phyloP scores from a whole-genome alignment of 805 yeast species.

The Tetrapisispora pingtungensis region DNA sequence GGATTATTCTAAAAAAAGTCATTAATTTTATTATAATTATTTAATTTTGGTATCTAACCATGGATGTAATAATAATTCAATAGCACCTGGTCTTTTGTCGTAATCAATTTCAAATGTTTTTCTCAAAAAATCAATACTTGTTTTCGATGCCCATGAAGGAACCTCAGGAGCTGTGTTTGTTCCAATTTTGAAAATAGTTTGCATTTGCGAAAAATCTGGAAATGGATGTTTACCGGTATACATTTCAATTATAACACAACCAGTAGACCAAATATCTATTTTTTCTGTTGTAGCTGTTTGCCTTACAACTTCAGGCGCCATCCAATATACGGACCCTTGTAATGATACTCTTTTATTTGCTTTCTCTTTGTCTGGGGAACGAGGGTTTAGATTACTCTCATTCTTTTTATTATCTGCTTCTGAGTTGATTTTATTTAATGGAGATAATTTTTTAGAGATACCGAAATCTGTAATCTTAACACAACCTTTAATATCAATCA shows the following conservation, averaged over 20 bases:
- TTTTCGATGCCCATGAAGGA: conserved; percentile 62
- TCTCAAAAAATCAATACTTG: conserved; percentile 54
- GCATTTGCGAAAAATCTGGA: conserved; percentile 93
- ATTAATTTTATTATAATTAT: no score
- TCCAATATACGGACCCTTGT: conserved; percentile 96
- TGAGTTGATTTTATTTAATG: conserved; percentile 31
- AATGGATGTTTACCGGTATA: conserved; percentile 93
- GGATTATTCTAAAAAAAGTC: no score
- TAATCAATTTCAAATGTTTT: conserved; percentile 70
- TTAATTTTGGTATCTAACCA: conserved; percentile 22
- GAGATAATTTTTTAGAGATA: conserved; percentile 59
- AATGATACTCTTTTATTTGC: conserved; percentile 59
- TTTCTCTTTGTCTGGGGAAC: conserved; percentile 7
- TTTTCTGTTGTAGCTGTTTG: conserved; percentile 84
- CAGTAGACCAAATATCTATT: conserved; percentile 96
- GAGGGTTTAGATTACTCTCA: background rate
- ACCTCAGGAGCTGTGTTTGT: conserved; percentile 71
- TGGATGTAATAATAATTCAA: conserved; percentile 49
- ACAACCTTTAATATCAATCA: conserved; percentile 69
- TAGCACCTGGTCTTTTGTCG: conserved; percentile 62
- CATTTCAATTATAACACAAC: conserved; percentile 90
- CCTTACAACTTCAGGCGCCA: conserved; percentile 98
- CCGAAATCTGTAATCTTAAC: conserved; percentile 86
- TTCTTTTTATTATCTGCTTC: conserved; percentile 31
- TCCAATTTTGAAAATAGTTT: conserved; percentile 91